phyloP scores from a whole-genome alignment of 768 basidiomycete genomes.

The Trametes elegans region DNA sequence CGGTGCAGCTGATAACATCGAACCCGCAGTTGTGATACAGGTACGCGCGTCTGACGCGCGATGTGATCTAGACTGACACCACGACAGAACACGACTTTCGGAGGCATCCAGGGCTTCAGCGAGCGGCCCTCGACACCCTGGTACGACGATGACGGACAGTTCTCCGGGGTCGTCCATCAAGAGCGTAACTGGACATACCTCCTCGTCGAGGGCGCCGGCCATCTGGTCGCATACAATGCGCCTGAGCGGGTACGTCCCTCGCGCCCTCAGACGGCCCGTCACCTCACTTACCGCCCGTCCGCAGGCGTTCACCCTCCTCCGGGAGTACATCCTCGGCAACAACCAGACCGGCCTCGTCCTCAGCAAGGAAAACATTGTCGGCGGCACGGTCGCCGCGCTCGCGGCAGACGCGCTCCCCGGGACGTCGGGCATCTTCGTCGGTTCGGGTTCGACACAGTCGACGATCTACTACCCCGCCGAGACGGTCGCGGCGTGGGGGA shows the following conservation, averaged over 20 bases:
- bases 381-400: conserved; percentile 50
- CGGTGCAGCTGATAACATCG: background rate
- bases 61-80: background rate
- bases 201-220: conserved; percentile 38
- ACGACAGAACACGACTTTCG: conserved; percentile 74
- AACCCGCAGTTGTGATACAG: conserved; percentile 43
- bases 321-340: conserved; percentile 65
- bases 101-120: conserved; percentile 73
- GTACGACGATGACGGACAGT: conserved; percentile 54
- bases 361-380: conserved; percentile 35
- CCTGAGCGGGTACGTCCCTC: conserved; percentile 46
- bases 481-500: conserved; percentile 33
- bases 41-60: conserved; percentile 28
- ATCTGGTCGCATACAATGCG: conserved; percentile 35
- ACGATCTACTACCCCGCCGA: conserved; percentile 28
- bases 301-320: conserved; percentile 62
- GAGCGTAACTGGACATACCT: conserved; percentile 59
- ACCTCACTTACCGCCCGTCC: too few species aligned
- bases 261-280: too few species aligned
- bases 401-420: conserved; percentile 48
- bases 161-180: conserved; percentile 70
- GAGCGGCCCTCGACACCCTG: conserved; percentile 66
- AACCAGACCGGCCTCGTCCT: conserved; percentile 59
- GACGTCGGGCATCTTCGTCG: conserved; percentile 53
- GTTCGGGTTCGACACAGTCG: conserved; percentile 33